Evolutionary conservation across 169 alveolate species (phyloP), one percentile per base, ranked within the genome.

Genomic region (Amoebophrya sp.): DNA sequence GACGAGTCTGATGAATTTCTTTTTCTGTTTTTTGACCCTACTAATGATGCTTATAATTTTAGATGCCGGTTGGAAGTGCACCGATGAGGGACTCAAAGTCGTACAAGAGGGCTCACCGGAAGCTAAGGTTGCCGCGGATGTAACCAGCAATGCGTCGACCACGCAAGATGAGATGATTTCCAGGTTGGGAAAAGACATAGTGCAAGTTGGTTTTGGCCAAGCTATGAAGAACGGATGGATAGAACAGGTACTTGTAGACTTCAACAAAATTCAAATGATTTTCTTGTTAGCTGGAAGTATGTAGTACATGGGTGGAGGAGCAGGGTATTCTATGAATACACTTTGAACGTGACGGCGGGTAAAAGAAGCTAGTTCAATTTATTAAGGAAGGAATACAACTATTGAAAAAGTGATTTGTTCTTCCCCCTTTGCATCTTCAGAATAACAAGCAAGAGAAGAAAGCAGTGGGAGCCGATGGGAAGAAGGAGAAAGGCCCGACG

Each of bases 401-500:
- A n/a, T n/a, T n/a, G n/a, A n/a, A n/a, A n/a, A n/a, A n/a, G n/a
- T n/a, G n/a, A n/a, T n/a, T n/a, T n/a, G n/a, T n/a, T n/a, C n/a
- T n/a, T n/a, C n/a, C n/a, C n/a, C n/a, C n/a, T n/a, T n/a, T n/a
- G n/a, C n/a, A n/a, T n/a, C n/a, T n/a, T n/a, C 83, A 65, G 83
- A 65, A 65, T 36, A 65, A 65, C 83, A 1, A 65, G 83, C 83
- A 65, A 36, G 38, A 29, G 83, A 65, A 65, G 83, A 26, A 6
- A 0, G 83, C 18, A 36, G 2, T 12, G 33, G 33, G 2, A 26
- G 33, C 12, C 1, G 83, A 36, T 1, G 83, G n/a, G 26, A 65
- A 65, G 83, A 65, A 65, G 83, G 83, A 65, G 83, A 65, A 65
- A 36, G 83, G 83, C 26, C 83, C 83, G n/a, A 29, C 83, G 26